Evolutionary conservation across 495 filamentous ascomycete species (phyloP), one percentile per base, ranked within the genome.

Genomic region (Xylaria curta): DNA sequence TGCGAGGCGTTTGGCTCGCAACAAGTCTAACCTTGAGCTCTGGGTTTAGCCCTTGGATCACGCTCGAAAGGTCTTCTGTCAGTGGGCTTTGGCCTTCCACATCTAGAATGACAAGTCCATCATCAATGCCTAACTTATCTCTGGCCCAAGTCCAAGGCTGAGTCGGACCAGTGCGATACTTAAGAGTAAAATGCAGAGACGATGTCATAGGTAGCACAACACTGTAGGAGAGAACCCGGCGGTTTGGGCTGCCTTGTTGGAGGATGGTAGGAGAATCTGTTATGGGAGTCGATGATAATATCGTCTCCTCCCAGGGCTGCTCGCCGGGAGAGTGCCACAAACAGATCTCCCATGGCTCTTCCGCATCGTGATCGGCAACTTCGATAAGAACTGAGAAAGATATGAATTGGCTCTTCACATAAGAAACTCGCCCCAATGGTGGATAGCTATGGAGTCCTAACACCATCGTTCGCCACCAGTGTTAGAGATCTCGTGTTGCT

Each of bases 141-240:
- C 90, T 90, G 15, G 86, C 87, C 94, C 94, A 97, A 68, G 86
- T 89, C 94, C 94, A 97, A 1, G 81, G 72, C 76, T 89, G 64
- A 64, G 82, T 81, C 10, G 82, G 76, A 3, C 79, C 76, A 15
- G 84, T 83, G 10, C 93, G 89, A 75, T 90, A 95, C 66, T 93
- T 93, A 60, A 95, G 75, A 0, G 94, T 97, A 74, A 97, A 97
- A 19, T 82, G 84, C 1, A 90, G 77, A 66, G 84, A 81, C 0
- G 82, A 81, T 64, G 65, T 78, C 3, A 82, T 76, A 21, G 82
- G 81, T 17, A 90, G 74, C 24, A 81, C 24, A 67, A 81, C 73
- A 76, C 83, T 71, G 72, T 84, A 86, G 87, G 82, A 71, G 76
- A 84, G 64, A 77, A 77, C 24, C 77, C 74, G 76, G 66, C 74